phyloP scores from a whole-genome alignment of 2,329 filamentous ascomycete genomes.

The Rhexocercosporidium sp. region DNA sequence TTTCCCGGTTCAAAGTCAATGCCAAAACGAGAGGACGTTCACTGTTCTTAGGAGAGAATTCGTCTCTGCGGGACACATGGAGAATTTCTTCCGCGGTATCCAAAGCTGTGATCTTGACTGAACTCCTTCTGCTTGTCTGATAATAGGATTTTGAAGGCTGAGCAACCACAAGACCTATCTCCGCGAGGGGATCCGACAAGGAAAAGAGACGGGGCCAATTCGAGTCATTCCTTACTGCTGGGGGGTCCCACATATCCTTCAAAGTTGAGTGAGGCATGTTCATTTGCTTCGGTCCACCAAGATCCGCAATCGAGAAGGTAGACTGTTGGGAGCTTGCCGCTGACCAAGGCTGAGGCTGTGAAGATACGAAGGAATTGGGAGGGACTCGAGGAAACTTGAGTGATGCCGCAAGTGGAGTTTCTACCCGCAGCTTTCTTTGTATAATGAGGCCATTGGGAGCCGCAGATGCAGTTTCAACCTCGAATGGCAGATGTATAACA shows the following conservation, averaged over 20 bases:
- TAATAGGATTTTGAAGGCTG: constrained; percentile 50
- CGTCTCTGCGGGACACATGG: constrained; percentile 73
- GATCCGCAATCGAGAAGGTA: constrained; percentile 61
- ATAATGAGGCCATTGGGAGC: constrained; percentile 84
- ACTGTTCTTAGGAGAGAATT: constrained; percentile 48
- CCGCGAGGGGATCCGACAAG: constrained; percentile 82
- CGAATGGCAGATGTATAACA: constrained; percentile 91
- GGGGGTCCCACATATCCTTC: constrained; percentile 62
- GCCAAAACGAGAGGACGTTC: constrained; percentile 69
- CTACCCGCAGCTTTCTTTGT: constrained; percentile 72
- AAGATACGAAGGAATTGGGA: constrained; percentile 82
- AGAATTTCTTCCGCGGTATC: constrained; percentile 82
- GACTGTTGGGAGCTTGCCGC: constrained; percentile 54
- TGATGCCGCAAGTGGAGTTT: constrained; percentile 56
- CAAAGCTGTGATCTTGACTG: constrained; percentile 60
- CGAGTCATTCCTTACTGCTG: constrained; percentile 57
- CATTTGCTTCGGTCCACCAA: constrained; percentile 60
- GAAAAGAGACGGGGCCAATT: constrained; percentile 80
- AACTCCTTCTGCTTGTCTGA: constrained; percentile 46
- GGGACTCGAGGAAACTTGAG: constrained; percentile 68
- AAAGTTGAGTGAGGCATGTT: constrained; percentile 58
- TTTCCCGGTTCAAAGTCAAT: constrained; percentile 80
- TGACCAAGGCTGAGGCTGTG: constrained; percentile 63
- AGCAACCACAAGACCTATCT: constrained; percentile 81
- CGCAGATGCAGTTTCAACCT: constrained; percentile 85